A percentile compares a stretch with the other conserved stretches of the same genome.
Conservation (phyloP, 2,329 filamentous ascomycete genomes). For the Chaetomium olivaceum region DNA sequence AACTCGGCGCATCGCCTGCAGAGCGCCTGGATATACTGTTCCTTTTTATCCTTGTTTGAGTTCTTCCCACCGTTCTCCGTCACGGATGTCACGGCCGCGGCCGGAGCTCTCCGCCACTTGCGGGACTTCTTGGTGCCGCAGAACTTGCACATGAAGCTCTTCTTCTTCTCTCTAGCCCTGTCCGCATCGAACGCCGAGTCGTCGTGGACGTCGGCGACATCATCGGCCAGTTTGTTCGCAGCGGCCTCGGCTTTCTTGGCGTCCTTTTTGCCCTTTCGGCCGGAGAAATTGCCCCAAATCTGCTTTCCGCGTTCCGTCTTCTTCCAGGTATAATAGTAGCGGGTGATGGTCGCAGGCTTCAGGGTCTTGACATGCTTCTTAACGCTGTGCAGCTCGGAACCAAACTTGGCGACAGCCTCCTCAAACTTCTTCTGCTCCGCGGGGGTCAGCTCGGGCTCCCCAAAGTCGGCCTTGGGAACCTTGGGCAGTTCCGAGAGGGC, state of each 20-base stretch:
- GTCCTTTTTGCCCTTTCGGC: slow-evolving; percentile 87
- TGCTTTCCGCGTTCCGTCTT: slow-evolving; percentile 83
- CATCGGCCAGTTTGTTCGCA: slow-evolving; percentile 78
- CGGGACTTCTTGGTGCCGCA: slow-evolving; percentile 77
- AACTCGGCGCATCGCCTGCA: slow-evolving; percentile 89
- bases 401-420: slow-evolving; percentile 84
- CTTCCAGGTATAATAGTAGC: slow-evolving; percentile 98
- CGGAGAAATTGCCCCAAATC: slow-evolving; percentile 86
- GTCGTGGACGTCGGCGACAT: slow-evolving; percentile 87
- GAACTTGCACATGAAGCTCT: slow-evolving; percentile 90
- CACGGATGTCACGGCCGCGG: slow-evolving; percentile 69
- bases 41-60: slow-evolving; percentile 74
- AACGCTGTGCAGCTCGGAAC: slow-evolving; percentile 83
- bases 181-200: slow-evolving; percentile 93
- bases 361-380: slow-evolving; percentile 84
- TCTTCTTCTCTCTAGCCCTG: slow-evolving; percentile 78
- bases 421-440: slow-evolving; percentile 88
- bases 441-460: slow-evolving; percentile 77
- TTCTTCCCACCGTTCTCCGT: slow-evolving; percentile 64
- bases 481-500: slow-evolving; percentile 70
- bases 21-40: slow-evolving; percentile 74
- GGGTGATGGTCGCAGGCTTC: slow-evolving; percentile 76
- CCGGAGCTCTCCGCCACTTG: slow-evolving; percentile 90
- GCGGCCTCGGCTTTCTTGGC: slow-evolving; percentile 70
- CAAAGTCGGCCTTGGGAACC: slow-evolving; percentile 70